Percentiles rank a stretch among this genome's conserved stretches.
Evolutionary conservation across 2,329 filamentous ascomycete genomes (phyloP).

Genomic region (Colletotrichum sublineola): DNA sequence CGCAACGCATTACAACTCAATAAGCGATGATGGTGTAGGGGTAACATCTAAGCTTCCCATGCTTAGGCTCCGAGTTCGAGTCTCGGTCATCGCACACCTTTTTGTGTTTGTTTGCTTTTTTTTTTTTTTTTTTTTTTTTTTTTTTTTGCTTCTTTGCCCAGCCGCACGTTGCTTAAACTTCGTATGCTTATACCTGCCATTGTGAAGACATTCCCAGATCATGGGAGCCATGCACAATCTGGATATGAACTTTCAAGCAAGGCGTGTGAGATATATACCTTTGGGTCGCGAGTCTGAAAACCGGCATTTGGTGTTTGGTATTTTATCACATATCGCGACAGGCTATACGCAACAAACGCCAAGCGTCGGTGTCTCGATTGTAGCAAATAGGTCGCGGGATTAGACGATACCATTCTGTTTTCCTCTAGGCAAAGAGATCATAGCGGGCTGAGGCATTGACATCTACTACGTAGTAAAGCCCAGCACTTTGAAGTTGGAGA

Average conservation of each 20-base stretch:
- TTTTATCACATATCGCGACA: background rate
- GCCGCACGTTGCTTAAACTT: background rate
- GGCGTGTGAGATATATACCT: background rate
- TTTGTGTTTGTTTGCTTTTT: background rate
- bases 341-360: background rate
- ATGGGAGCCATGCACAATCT: too few relatives aligned
- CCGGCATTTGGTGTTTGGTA: background rate
- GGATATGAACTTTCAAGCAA: background rate
- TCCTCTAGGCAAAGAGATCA: background rate
- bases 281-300: background rate
- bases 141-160: rapidly evolving
- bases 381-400: background rate
- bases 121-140: background rate
- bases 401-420: background rate
- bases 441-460: background rate
- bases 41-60: slow-evolving; percentile 41
- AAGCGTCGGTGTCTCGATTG: background rate
- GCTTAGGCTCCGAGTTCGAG: slow-evolving; percentile 38
- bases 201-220: background rate
- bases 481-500: background rate
- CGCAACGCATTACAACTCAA: background rate
- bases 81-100: slow-evolving; percentile 25
- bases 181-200: background rate
- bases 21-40: slow-evolving; percentile 36
- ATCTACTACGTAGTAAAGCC: background rate